Base-by-base conservation (phyloP, 2,329 filamentous ascomycete species). In the Pseudogymnoascus sp. region DNA sequence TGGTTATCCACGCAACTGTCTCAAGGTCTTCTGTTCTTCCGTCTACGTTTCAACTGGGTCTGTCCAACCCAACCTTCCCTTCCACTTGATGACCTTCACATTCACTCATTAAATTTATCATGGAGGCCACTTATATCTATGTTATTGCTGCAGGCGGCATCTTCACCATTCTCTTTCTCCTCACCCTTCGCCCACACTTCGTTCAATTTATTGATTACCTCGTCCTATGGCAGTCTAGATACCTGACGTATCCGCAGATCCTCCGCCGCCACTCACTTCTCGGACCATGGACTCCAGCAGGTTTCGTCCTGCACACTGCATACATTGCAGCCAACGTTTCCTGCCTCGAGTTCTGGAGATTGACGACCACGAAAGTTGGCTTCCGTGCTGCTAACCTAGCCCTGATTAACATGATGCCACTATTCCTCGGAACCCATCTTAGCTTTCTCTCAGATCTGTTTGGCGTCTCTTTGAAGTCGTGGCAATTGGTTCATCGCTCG, bases 141-240 rank as follows among this genome's bases (percentile, higher is more conserved):
- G 19, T 19, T 19, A 19, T 19, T 19, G 19, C 19, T 19, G 19
- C 19, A 19, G 19, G 19, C 63, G 62, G 69, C 65, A 65, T 68
- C 64, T 67, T 71, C 62, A 37, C 65, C 37, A 38, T 67, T 33
- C 65, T 71, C 26, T 35, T 68, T 53, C 47, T 71, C 21, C 53
- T 68, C 11, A 65, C 66, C 65, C 64, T 61, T 59, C 62, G 59
- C 35, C 61, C 59, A 61, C 65, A 47, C 53, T 59, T 62, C 59
- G 42, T 60, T 29, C 56, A 26, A 33, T 47, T 65, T 40, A 42
- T 61, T n/a, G 59, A 44, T 19, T 59, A 64, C 64, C 62, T 70
- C 47, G 65, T 60, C 14, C 59, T 67, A 47, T 53, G 63, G 6
- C 63, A 67, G 29, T 67, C 19, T 19, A 19, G 2, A 19, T 19